These are phyloP conservation scores for Akanthomyces lecanii DNA, from an alignment of 2,329 filamentous ascomycete species.

Conservation along the genomic window DNA sequence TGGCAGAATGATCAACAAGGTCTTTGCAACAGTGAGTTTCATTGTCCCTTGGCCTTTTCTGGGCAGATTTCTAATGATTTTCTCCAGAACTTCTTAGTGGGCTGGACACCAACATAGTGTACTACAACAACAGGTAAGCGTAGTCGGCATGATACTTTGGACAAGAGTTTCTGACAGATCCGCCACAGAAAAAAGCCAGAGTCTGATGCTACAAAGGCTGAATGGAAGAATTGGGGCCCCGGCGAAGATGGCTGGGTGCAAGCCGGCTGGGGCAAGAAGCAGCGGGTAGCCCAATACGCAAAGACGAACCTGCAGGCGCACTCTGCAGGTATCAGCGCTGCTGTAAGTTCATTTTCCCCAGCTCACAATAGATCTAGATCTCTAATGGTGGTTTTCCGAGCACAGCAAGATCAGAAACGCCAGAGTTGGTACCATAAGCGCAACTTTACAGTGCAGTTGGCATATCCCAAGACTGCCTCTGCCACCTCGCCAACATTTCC, in stretches of 20 bases:
- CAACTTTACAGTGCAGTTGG: not conserved
- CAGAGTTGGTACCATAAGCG: constrained; percentile 1
- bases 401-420: not conserved
- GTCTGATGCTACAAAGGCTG: not conserved
- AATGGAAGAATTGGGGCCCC: not conserved
- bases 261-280: not conserved
- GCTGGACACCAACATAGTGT: not conserved
- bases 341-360: not conserved
- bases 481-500: not conserved
- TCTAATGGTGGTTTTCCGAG: not conserved
- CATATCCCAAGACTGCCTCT: not conserved
- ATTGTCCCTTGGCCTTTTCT: not conserved
- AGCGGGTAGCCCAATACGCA: not conserved
- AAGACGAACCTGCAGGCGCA: not conserved
- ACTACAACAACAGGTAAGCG: not conserved
- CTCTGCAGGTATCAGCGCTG: not conserved
- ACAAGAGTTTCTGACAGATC: not conserved
- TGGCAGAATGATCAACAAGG: constrained; percentile 3
- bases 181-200: not conserved
- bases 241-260: not conserved
- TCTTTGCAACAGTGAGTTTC: not conserved
- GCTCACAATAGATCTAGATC: not conserved
- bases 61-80: not conserved
- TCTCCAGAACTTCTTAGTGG: not conserved
- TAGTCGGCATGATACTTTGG: not conserved